Evolutionary conservation across 2,329 filamentous ascomycete species (phyloP), one percentile per base, ranked within the genome.

Genomic region (Paraconiothyrium sp.): DNA sequence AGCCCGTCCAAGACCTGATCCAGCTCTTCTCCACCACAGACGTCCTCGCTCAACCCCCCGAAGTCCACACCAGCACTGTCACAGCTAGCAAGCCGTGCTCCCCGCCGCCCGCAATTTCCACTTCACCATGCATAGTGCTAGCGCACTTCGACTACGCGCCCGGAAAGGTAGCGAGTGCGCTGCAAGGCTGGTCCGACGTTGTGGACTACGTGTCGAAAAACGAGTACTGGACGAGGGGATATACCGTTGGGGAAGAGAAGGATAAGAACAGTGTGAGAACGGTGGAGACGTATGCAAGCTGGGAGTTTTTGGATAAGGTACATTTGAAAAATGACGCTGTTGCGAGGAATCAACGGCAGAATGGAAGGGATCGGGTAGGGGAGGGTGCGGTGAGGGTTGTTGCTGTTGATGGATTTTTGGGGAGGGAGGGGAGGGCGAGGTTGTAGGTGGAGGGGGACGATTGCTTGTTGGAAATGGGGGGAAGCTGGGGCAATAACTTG

Each of bases 1-100:
- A 49, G 7, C 70, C 71, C 13, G 70, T 73, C 1, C 63, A 72
- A 57, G 69, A 66, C 24, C 66, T 73, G 3, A 67, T 72, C n/a
- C 37, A 52, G 2, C 61, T 73, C 5, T 73, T 73, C 57, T 62
- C 60, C 3, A 62, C 62, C 10, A 62, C 64, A 16, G 62, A 67
- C 22, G 60, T 72, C n/a, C 68, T 73, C 16, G 67, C 61, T 4
- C 51, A 57, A 13, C 52, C 70, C 2, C 71, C 71, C 2, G 70
- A 70, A 54, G 70, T 73, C 1, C 65, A 69, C 41, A 67, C 57
- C 49, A 58, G 57, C 10, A 57, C 57, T 4, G 49, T 72, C 10
- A 22, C 56, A 3, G 11, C 37, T 1, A 61, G 59, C n/a, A 65
- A 65, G 30, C 48, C 37, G 10, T 37, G 57, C n/a, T 49, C 34